Conservation (phyloP, 108 stramenopile genomes). For the Poteriospumella lacustris region DNA sequence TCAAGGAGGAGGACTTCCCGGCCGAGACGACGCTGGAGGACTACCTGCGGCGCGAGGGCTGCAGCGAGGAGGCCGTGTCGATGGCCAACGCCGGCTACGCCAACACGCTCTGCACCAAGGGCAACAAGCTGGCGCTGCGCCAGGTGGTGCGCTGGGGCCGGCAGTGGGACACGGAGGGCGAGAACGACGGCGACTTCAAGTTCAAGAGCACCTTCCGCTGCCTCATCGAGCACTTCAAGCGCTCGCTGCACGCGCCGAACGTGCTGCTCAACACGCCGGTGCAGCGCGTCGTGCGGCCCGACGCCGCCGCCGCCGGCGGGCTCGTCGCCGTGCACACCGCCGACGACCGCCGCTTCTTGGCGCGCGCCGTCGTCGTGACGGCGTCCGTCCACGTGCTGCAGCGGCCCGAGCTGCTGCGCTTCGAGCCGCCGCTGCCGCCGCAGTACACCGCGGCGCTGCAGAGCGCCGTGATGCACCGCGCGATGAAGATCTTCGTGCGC, state of each 20-base stretch:
- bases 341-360: not conserved
- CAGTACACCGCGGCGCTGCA: not conserved
- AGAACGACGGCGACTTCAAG: not conserved
- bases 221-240: too few relatives aligned
- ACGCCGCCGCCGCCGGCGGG: not conserved
- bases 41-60: not conserved
- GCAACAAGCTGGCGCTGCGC: not conserved
- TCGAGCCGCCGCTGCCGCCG: not conserved
- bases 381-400: not conserved
- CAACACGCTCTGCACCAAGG: not conserved
- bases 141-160: not conserved
- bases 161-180: not conserved
- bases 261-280: not conserved
- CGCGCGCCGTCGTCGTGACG: not conserved
- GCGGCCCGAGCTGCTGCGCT: too few relatives aligned
- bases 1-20: not conserved
- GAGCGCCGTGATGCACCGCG: not conserved
- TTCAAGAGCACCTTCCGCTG: not conserved
- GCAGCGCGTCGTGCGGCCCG: not conserved
- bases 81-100: constrained; percentile 17
- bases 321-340: not conserved
- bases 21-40: not conserved
- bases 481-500: not conserved
- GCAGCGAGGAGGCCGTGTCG: not conserved
- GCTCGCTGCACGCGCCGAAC: not conserved